Base-by-base conservation (phyloP, 139 green algal genomes). In the Mesotaenium endlicherianum region DNA sequence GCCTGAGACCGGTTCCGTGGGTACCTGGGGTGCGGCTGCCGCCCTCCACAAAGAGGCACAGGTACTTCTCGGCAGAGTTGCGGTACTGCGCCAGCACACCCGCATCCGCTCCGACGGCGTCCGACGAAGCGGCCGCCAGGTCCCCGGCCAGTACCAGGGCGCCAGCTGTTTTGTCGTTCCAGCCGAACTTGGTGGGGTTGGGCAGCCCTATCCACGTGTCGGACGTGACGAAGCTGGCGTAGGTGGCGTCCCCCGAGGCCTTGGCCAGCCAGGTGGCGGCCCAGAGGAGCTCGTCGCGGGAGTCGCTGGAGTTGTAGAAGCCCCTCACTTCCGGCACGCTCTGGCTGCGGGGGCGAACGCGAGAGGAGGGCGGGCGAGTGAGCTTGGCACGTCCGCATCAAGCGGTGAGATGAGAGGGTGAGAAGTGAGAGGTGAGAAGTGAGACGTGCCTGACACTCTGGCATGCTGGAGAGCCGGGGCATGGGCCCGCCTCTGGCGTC, bases 251-350 rank as follows among this genome's bases (percentile, higher is more conserved):
- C 20, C 69, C 57, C 3, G 74, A 78, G 11, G 81, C 81, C 6
- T 69, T 40, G 8, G 39, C 4, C 36, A 87, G 81, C 81, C 81
- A 87, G 5, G 81, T 43, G 11, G 50, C 72, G 42, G 71, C 70
- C 70, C 71, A 81, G 14, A 87, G 74, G n/a, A 87, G 71, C 69
- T 87, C 81, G 42, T 87, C 81, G 36, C 41, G 43, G 43, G 17
- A 72, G 60, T 38, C 60, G 60, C 60, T 79, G 8, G 70, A 79
- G 8, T 67, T 79, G 70, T 79, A 79, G 11, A 79, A 79, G 17
- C 5, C 31, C 70, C 8, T 53, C 8, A 79, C 70, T 45, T 82
- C 75, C 5, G 30, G 75, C 31, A 82, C n/a, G 30, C 75, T 80
- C 4, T 82, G 30, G 58, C 75, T 82, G 75, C 6, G 71, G 3